Evolutionary conservation across 2,329 filamentous ascomycete genomes (phyloP).

Genomic region (Elsinoe arachidis): DNA sequence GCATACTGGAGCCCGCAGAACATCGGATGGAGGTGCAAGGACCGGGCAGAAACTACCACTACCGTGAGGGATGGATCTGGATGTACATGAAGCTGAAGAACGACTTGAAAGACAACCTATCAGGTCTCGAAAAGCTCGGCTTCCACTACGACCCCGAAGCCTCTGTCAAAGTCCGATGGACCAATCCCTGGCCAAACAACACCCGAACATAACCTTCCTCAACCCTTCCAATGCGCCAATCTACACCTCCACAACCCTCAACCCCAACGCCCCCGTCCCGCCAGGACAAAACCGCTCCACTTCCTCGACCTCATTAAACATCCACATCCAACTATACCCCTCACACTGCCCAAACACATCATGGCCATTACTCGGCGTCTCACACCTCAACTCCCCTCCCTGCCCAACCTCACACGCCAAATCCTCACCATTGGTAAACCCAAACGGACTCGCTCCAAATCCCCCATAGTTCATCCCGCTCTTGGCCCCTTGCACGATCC

Average conservation of each 20-base stretch:
- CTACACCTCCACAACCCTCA: neutral
- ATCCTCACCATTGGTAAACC: slow-evolving; percentile 7
- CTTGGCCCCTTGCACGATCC: slow-evolving; percentile 9
- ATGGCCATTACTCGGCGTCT: slow-evolving; percentile 8
- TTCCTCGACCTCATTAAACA: neutral
- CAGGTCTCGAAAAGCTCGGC: too few relatives aligned
- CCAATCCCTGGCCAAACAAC: neutral
- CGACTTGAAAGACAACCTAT: too few relatives aligned
- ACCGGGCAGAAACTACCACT: too few relatives aligned
- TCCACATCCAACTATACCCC: slow-evolving; percentile 5
- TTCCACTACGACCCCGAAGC: too few relatives aligned
- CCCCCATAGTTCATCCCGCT: neutral
- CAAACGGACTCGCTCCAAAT: neutral
- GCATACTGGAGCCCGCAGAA: too few relatives aligned
- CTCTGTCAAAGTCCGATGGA: neutral
- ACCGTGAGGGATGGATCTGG: too few relatives aligned
- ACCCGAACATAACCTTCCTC: neutral
- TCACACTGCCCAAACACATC: slow-evolving; percentile 5
- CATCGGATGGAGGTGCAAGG: too few relatives aligned
- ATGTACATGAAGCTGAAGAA: too few relatives aligned
- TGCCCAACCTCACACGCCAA: neutral
- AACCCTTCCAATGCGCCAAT: neutral
- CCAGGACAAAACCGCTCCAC: neutral
- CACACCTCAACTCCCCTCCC: neutral
- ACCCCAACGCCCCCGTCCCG: neutral